Evolutionary conservation across 225 moss, liverwort and hornwort genomes (phyloP).

Genomic region (Polytrichum commune): DNA sequence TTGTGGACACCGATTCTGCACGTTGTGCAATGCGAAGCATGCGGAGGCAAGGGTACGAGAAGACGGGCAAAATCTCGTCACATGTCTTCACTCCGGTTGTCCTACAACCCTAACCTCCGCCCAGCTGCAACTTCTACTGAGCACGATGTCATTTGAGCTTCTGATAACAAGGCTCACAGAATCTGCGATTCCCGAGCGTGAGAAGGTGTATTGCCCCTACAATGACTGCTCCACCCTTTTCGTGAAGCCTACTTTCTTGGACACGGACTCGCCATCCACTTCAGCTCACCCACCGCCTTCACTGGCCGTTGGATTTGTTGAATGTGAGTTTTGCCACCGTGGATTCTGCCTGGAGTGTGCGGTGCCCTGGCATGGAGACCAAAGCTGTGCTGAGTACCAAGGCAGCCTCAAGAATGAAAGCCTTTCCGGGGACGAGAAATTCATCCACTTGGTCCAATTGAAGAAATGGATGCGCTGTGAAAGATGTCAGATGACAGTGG

Average conservation of each 20-base stretch:
- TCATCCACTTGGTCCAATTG: constrained; percentile 24
- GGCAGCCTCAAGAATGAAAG: constrained; percentile 12
- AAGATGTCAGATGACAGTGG: background rate
- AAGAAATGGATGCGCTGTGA: constrained; percentile 29
- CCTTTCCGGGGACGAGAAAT: constrained; percentile 26
- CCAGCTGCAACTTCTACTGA: constrained; percentile 26
- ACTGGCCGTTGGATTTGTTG: constrained; percentile 17
- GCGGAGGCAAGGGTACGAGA: constrained; percentile 30
- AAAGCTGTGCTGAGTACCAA: constrained; percentile 28
- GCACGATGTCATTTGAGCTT: constrained; percentile 23
- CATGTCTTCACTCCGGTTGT: constrained; percentile 31
- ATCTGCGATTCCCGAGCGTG: constrained; percentile 28
- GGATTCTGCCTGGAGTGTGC: constrained; percentile 41
- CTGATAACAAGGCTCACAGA: constrained; percentile 38
- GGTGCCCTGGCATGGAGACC: constrained; percentile 36
- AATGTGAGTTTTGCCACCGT: constrained; percentile 30
- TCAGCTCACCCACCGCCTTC: too few species aligned
- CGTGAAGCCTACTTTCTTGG: constrained; percentile 16
- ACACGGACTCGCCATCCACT: background rate
- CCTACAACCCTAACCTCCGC: background rate
- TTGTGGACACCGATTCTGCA: constrained; percentile 38
- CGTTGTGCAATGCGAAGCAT: constrained; percentile 27
- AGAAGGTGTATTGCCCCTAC: constrained; percentile 40
- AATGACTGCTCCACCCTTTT: constrained; percentile 39
- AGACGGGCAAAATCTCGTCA: constrained; percentile 21